These are phyloP conservation scores for Fusarium sp. DNA, from an alignment of 2,329 filamentous ascomycete genomes.

Conservation along the genomic window DNA sequence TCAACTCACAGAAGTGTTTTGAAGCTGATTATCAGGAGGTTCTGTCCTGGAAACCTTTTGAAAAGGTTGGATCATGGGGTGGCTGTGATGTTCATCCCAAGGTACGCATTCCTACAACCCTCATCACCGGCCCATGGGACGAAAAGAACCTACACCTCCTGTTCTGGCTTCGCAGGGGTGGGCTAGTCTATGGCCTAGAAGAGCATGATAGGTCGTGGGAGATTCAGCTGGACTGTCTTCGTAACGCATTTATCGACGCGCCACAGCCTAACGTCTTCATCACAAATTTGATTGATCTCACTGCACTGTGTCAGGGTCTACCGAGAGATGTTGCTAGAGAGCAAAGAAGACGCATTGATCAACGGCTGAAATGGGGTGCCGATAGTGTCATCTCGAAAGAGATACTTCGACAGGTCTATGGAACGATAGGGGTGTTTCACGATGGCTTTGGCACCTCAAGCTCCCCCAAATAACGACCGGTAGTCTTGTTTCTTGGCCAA, in stretches of 20 bases:
- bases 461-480: neutral
- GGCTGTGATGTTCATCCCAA: slow-evolving; percentile 51
- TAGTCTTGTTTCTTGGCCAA: neutral
- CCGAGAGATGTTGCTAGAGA: slow-evolving; percentile 45
- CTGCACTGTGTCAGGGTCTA: slow-evolving; percentile 42
- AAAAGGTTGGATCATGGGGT: slow-evolving; percentile 33
- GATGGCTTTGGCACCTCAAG: slow-evolving; percentile 9
- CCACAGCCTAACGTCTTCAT: slow-evolving; percentile 43
- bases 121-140: slow-evolving; percentile 55
- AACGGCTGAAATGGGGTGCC: slow-evolving; percentile 45
- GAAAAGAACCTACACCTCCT: slow-evolving; percentile 52
- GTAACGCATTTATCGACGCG: slow-evolving; percentile 47
- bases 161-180: slow-evolving; percentile 57
- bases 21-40: slow-evolving; percentile 49
- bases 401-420: slow-evolving; percentile 40
- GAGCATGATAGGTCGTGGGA: slow-evolving; percentile 53
- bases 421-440: slow-evolving; percentile 30
- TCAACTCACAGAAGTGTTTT: slow-evolving; percentile 49
- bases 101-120: slow-evolving; percentile 51
- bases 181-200: slow-evolving; percentile 43
- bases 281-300: slow-evolving; percentile 45
- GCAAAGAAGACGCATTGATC: slow-evolving; percentile 39
- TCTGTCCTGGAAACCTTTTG: slow-evolving; percentile 36
- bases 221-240: slow-evolving; percentile 49
- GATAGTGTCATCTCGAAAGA: slow-evolving; percentile 38